A percentile compares a stretch with the other conserved stretches of the same genome.
Conservation (phyloP, 2,329 filamentous ascomycete species). For the Diaporthe caulivora region DNA sequence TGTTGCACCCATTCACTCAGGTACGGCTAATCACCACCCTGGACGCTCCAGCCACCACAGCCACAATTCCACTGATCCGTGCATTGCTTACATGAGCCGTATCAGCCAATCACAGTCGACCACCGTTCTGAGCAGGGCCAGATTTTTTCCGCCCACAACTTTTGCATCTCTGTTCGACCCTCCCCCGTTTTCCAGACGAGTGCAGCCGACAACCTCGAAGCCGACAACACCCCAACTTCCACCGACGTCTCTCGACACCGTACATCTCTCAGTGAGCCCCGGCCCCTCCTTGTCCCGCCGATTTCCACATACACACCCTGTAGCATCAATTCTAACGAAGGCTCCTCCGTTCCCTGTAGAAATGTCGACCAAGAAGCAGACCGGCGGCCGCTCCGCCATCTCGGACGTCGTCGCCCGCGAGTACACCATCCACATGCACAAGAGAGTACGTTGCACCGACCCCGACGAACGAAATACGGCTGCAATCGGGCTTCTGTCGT, state of each 20-base stretch:
- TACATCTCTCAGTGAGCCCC: conserved; percentile 41
- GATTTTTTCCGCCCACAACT: conserved; percentile 33
- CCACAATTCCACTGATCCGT: background rate
- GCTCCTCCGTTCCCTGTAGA: conserved; percentile 54
- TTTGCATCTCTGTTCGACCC: conserved; percentile 13
- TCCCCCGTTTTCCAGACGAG: conserved; percentile 28
- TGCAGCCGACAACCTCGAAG: conserved; percentile 34
- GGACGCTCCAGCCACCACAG: conserved; percentile 1
- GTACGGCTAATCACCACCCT: background rate
- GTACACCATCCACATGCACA: conserved; percentile 99
- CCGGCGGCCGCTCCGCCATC: conserved; percentile 92
- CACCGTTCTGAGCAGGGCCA: conserved; percentile 19
- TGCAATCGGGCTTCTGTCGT: conserved; percentile 49
- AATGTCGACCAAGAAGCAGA: conserved; percentile 77
- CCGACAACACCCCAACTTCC: conserved; percentile 33
- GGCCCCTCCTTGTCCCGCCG: conserved; percentile 12
- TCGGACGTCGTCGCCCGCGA: conserved; percentile 99
- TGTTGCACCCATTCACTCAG: background rate
- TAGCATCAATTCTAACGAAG: conserved; percentile 46
- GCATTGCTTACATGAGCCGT: background rate
- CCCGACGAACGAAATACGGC: background rate
- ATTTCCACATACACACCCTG: conserved; percentile 29
- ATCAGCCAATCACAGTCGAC: background rate
- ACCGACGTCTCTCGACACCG: conserved; percentile 47
- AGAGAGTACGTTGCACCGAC: conserved; percentile 81